These are phyloP conservation scores for Cucurbita argyrosperma DNA, from an alignment of 306 rosid species.

Conservation along the genomic window DNA sequence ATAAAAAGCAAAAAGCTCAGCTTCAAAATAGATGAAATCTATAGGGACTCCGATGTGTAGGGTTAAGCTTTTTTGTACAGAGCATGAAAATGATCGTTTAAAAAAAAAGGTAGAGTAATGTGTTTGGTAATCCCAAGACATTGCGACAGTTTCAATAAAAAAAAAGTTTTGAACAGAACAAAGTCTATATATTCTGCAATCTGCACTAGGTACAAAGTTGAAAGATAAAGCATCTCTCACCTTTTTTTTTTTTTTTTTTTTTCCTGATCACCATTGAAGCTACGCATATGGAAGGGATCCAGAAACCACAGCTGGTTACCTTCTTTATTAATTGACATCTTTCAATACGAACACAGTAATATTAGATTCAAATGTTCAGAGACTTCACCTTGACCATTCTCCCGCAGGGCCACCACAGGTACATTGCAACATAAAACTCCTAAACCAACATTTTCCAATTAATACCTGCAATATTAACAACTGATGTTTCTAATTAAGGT, in stretches of 20 bases:
- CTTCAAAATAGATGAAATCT: not conserved
- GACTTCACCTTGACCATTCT: not conserved
- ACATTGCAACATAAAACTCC: not conserved
- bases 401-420: not conserved
- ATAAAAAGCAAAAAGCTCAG: conserved; percentile 5
- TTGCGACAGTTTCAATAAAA: not conserved
- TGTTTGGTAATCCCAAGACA: conserved; percentile 9
- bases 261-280: not conserved
- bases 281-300: not conserved
- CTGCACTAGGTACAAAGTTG: not conserved
- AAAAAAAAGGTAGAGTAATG: not conserved
- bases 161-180: conserved; percentile 3
- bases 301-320: not conserved
- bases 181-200: not conserved
- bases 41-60: conserved; percentile 1
- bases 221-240: conserved; percentile 1
- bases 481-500: not conserved
- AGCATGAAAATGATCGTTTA: not conserved
- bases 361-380: not conserved
- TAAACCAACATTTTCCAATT: not conserved
- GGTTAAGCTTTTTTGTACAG: not conserved
- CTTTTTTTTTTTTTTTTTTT: not conserved
- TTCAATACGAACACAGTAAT: not conserved
- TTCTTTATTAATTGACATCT: not conserved
- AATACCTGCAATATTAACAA: not conserved